A percentile compares a stretch with the other conserved stretches of the same genome.
Evolutionary conservation across 352 stramenopile species (phyloP).

Genomic region (Phytophthora niederhauseri): DNA sequence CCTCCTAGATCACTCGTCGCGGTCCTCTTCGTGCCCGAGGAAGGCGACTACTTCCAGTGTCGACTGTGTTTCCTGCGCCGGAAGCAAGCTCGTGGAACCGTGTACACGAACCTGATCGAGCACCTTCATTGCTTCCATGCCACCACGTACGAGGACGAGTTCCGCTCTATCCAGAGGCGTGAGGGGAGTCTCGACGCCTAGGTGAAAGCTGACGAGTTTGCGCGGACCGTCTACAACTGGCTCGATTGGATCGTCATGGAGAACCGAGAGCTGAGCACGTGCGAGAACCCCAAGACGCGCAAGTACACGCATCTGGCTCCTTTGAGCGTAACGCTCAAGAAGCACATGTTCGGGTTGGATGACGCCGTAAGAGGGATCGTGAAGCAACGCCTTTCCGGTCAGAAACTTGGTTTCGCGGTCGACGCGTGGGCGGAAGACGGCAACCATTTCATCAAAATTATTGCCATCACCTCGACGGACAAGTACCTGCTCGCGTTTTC

Average conservation of each 20-base stretch:
- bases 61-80: slow-evolving; percentile 10
- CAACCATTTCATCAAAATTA: slow-evolving; percentile 23
- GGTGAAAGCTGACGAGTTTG: slow-evolving; percentile 12
- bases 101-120: slow-evolving; percentile 18
- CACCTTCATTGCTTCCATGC: not conserved
- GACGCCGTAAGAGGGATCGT: slow-evolving; percentile 6
- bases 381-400: not conserved
- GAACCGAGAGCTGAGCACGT: slow-evolving; percentile 21
- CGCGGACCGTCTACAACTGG: slow-evolving; percentile 19
- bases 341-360: slow-evolving; percentile 17
- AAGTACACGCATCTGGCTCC: slow-evolving; percentile 33
- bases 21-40: slow-evolving; percentile 5
- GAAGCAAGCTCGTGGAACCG: slow-evolving; percentile 16
- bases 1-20: not conserved
- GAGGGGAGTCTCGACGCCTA: slow-evolving; percentile 13
- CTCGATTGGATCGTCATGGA: slow-evolving; percentile 28
- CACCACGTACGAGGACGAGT: slow-evolving; percentile 10
- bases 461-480: slow-evolving; percentile 7
- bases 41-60: slow-evolving; percentile 19
- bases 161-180: slow-evolving; percentile 9
- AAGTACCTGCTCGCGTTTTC: slow-evolving; percentile 28
- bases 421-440: slow-evolving; percentile 27
- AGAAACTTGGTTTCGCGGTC: slow-evolving; percentile 21
- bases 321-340: slow-evolving; percentile 15
- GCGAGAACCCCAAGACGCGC: slow-evolving; percentile 21